phyloP scores from a whole-genome alignment of 495 filamentous ascomycete species.

The Trichocladium uniseriatum region DNA sequence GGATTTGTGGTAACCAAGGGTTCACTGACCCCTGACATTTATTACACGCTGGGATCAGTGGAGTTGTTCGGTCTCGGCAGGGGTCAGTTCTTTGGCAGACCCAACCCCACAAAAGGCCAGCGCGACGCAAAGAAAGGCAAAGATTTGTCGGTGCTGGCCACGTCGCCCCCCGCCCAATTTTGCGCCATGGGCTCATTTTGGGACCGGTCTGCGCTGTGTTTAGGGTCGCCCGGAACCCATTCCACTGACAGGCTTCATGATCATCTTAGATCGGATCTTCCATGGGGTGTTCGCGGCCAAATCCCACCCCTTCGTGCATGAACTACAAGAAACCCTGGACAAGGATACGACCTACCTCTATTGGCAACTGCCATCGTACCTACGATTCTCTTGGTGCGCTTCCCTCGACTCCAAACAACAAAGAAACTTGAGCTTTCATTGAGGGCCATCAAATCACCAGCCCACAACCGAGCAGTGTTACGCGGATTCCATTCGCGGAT shows the following conservation, averaged over 20 bases:
- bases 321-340: slow-evolving; percentile 19
- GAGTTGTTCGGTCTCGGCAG: slow-evolving; percentile 11
- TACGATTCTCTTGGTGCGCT: slow-evolving; percentile 4
- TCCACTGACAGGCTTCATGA: slow-evolving; percentile 29
- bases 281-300: slow-evolving; percentile 26
- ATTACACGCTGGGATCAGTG: slow-evolving; percentile 18
- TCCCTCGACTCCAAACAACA: slow-evolving; percentile 8
- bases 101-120: not conserved
- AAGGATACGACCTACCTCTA: slow-evolving; percentile 18
- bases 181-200: slow-evolving; percentile 6
- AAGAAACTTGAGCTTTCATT: slow-evolving; percentile 12
- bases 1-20: slow-evolving; percentile 11
- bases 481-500: too few relatives aligned
- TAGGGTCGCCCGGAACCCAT: slow-evolving; percentile 12
- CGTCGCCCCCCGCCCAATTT: slow-evolving; percentile 10
- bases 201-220: slow-evolving; percentile 9
- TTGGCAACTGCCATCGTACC: too few relatives aligned
- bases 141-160: not conserved
- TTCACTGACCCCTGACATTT: slow-evolving; percentile 16
- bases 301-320: slow-evolving; percentile 29
- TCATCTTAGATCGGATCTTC: slow-evolving; percentile 26
- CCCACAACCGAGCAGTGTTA: too few relatives aligned
- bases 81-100: slow-evolving; percentile 2
- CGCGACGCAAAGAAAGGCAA: slow-evolving; percentile 2
- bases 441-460: not conserved